Base-by-base conservation (phyloP, 2,329 filamentous ascomycete genomes). In the Claviceps spartinae region DNA sequence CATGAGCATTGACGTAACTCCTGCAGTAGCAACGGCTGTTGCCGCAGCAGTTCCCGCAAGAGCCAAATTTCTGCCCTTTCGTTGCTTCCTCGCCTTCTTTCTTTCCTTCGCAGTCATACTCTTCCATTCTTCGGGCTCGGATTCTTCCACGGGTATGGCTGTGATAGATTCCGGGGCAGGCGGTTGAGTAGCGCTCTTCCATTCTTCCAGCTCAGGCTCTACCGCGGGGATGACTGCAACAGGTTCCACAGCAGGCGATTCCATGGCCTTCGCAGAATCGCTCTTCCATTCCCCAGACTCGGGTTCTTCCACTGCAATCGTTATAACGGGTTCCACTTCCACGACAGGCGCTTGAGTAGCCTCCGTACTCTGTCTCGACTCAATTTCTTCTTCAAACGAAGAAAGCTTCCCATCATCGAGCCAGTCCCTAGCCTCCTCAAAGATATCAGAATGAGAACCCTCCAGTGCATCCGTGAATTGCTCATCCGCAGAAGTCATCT, bases 401-500 rank as follows among this genome's bases (percentile, higher is more conserved):
- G 45, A 40, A 40, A 55, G 42, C 8, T 26, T 18, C 4, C 30
- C 43, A 42, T 54, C 47, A 36, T 55, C 48, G n/a, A 55, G 48
- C 48, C 48, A 36, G 24, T 56, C 56, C 3, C 24, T 36, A 48
- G 59, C 54, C 34, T 54, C 54, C 34, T 60, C 59, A 18, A 58
- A 60, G 2, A 49, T 54, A 34, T 63, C 57, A 22, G 60, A 58
- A 2, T 57, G 56, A 4, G 54, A 53, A 2, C 57, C 60, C 30
- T 67, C 65, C 7, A 60, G 24, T 9, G 65, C 65, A 41, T 69
- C 67, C 5, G 67, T 65, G 43, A 67, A 66, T 45, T 67, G 62
- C 42, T 69, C 66, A 49, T 68, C 65, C 13, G 62, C 60, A 37
- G 67, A 67, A 7, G 63, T 60, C 48, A 66, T 42, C 37, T 66